Evolutionary conservation across 495 filamentous ascomycete species (phyloP).

Genomic region (Aspergillus biplanus): DNA sequence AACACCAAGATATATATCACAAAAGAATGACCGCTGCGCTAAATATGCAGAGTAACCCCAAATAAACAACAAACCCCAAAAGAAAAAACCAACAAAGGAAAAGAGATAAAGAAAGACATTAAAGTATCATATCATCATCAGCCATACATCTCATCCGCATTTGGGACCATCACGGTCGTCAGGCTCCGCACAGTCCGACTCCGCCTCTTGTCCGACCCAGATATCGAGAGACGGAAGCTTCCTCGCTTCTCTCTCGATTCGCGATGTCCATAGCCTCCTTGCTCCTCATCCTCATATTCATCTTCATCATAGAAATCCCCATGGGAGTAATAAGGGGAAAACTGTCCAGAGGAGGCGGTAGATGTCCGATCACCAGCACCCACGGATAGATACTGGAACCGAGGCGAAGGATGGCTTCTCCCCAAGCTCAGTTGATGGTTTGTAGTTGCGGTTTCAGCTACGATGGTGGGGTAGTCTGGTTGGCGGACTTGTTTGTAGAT

Average conservation of each 20-base stretch:
- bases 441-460: conserved; percentile 29
- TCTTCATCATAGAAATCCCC: conserved; percentile 4
- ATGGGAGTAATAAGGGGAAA: not conserved
- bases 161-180: conserved; percentile 50
- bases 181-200: conserved; percentile 33
- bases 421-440: not conserved
- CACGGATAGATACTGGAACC: conserved; percentile 45
- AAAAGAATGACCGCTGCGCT: too few relatives aligned
- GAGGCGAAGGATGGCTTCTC: conserved; percentile 16
- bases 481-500: conserved; percentile 41
- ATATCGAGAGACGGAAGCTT: not conserved
- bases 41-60: not conserved
- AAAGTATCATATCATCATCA: conserved; percentile 21
- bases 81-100: conserved; percentile 1
- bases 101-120: conserved; percentile 5
- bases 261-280: conserved; percentile 7
- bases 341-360: not conserved
- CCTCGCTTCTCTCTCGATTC: not conserved
- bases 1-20: too few relatives aligned
- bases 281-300: conserved; percentile 8
- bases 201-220: conserved; percentile 30
- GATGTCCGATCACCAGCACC: conserved; percentile 7
- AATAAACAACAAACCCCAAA: not conserved
- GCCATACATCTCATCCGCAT: conserved; percentile 45
- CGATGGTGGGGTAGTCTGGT: conserved; percentile 37